phyloP scores from a whole-genome alignment of 2,329 filamentous ascomycete species.

The Calonectria montana region DNA sequence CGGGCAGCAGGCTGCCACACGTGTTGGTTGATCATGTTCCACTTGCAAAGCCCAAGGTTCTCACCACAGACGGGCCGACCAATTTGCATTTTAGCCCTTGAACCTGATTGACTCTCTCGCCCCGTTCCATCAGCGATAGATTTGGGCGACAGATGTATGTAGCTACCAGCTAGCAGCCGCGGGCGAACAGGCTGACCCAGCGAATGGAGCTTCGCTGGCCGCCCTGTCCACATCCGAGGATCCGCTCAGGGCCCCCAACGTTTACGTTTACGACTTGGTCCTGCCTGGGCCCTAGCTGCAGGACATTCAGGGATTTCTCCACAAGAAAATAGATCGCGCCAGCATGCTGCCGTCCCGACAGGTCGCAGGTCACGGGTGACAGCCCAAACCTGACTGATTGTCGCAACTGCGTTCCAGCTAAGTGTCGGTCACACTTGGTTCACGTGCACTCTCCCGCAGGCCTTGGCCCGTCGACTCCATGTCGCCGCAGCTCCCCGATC shows the following conservation, averaged over 20 bases:
- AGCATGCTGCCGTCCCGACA: slow-evolving; percentile 29
- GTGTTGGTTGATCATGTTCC: slow-evolving; percentile 15
- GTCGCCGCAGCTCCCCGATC: slow-evolving; percentile 3
- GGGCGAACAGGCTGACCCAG: slow-evolving; percentile 1
- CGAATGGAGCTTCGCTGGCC: not conserved
- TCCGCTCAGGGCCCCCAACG: slow-evolving; percentile 19
- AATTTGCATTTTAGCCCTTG: not conserved
- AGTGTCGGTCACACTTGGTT: slow-evolving; percentile 4
- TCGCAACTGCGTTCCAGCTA: slow-evolving; percentile 5
- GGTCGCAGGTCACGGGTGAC: slow-evolving; percentile 25
- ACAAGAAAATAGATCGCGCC: slow-evolving; percentile 41
- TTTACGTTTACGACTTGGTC: slow-evolving; percentile 19
- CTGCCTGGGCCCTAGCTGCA: slow-evolving; percentile 33
- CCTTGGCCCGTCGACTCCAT: slow-evolving; percentile 15
- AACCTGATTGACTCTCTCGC: not conserved
- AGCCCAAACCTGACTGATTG: not conserved
- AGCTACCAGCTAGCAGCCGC: not conserved
- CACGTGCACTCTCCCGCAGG: slow-evolving; percentile 4
- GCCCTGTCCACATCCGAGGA: slow-evolving; percentile 12
- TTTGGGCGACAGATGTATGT: not conserved
- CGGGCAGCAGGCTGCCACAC: slow-evolving; percentile 10
- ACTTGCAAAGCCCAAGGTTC: slow-evolving; percentile 9
- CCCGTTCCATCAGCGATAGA: not conserved
- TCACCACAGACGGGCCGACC: slow-evolving; percentile 21
- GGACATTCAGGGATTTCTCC: slow-evolving; percentile 41